Evolutionary conservation across 108 stramenopile species (phyloP), one percentile per base, ranked within the genome.

Genomic region (Schizochytrium sp.): DNA sequence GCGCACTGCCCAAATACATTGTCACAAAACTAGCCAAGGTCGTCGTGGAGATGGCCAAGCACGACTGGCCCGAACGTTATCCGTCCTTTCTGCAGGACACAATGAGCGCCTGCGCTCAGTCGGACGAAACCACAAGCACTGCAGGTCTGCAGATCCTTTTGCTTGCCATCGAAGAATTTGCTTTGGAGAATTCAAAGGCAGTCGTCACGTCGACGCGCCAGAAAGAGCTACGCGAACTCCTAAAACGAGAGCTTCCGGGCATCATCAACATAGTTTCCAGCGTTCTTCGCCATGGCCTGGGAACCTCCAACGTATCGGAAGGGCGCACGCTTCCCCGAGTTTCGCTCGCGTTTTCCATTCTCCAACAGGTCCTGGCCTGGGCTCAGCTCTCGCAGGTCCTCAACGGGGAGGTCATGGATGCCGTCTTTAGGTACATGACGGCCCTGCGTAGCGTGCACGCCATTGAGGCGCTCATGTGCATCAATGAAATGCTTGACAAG

Each of bases 391-490:
- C 45, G 25, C 76, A 83, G 76, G 45, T 12, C 16, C 6, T 83
- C n/a, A 83, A 18, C 48, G 12, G 14, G 51, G 76, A 47, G 51
- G 51, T 34, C 76, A 53, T 53, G 76, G 76, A 83, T 16, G 76
- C 45, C n/a, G 12, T 83, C n/a, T 83, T 83, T 45, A 83, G 48
- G 45, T 83, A 83, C 76, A 53, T 83, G 45, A 12, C 48, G 4
- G 23, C 48, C 10, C 28, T 53, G 19, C 76, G 28, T 4, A 83
- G 51, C 51, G 48, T 16, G 51, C 76, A 53, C 28, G 76, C 76
- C 48, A 45, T 83, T 3, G 48, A 83, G n/a, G 76, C 76, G 76
- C 76, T 83, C n/a, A 83, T 53, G 51, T 83, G 76, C 76, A 83
- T 83, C 76, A 83, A 83, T 45, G 76, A 83, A 53, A 47, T 83